These are phyloP conservation scores for Paradendryphiella salina DNA, from an alignment of 2,329 filamentous ascomycete genomes.

Conservation along the genomic window DNA sequence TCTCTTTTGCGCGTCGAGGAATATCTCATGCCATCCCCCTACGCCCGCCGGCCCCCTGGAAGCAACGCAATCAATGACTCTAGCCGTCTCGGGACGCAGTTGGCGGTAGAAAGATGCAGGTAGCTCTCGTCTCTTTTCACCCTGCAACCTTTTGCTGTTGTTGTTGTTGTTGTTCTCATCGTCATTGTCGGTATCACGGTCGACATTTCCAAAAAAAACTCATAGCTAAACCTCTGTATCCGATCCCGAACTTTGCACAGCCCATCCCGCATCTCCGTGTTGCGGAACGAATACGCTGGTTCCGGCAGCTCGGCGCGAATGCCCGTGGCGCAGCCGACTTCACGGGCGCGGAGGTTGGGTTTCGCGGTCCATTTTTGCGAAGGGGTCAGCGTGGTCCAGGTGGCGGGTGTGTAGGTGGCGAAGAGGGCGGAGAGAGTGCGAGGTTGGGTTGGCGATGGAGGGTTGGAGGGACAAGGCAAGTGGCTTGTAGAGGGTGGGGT, in stretches of 20 bases:
- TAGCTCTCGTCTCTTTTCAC: too few species aligned
- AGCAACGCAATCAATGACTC: conserved; percentile 33
- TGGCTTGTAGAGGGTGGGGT: too few species aligned
- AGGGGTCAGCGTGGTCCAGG: accelerated
- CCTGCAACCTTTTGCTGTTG: too few species aligned
- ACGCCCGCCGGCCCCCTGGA: conserved; percentile 29
- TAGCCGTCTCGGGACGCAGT: conserved; percentile 22
- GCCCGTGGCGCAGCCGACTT: neutral
- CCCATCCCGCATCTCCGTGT: conserved; percentile 34
- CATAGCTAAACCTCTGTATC: conserved; percentile 9
- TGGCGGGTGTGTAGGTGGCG: too few species aligned
- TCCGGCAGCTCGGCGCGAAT: conserved; percentile 10
- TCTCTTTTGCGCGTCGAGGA: conserved; percentile 22
- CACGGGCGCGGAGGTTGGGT: conserved; percentile 4
- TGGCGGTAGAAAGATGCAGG: neutral
- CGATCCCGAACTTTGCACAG: conserved; percentile 20
- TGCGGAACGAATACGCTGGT: conserved; percentile 30
- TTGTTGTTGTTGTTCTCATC: neutral
- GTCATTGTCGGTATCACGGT: neutral
- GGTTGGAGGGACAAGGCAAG: too few species aligned
- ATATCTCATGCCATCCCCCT: conserved; percentile 33
- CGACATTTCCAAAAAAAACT: conserved; percentile 1
- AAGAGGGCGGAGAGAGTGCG: too few species aligned
- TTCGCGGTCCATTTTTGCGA: neutral
- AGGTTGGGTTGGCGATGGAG: too few species aligned